These are phyloP conservation scores for Lenzites betulinus DNA, from an alignment of 768 basidiomycete genomes.

Conservation along the genomic window DNA sequence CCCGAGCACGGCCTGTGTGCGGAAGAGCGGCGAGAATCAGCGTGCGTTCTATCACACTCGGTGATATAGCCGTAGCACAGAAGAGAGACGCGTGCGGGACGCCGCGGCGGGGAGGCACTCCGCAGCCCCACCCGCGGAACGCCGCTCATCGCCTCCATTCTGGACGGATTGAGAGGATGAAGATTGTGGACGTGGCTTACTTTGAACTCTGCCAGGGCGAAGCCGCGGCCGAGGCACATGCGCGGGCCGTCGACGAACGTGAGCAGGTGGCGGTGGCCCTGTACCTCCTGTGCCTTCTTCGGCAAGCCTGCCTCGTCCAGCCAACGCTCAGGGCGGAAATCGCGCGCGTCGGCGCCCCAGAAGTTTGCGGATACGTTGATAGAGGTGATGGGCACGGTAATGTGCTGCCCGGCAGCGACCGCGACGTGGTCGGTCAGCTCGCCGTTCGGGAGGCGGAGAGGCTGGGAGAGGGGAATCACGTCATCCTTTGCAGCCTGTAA, in stretches of 20 bases:
- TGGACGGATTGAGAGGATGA: too few relatives aligned
- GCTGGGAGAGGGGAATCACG: constrained; percentile 38
- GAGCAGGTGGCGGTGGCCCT: constrained; percentile 42
- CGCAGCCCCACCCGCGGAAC: too few relatives aligned
- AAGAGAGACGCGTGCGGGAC: too few relatives aligned
- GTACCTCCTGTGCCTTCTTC: constrained; percentile 35
- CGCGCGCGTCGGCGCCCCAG: constrained; percentile 49
- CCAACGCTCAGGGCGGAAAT: constrained; percentile 50
- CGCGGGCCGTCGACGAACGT: constrained; percentile 49
- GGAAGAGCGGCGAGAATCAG: neutral
- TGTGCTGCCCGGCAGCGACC: constrained; percentile 40
- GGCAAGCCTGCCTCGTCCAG: constrained; percentile 33
- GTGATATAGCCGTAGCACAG: too few relatives aligned
- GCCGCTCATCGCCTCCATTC: too few relatives aligned
- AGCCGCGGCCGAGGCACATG: constrained; percentile 46
- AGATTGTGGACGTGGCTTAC: constrained; percentile 24
- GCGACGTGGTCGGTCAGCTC: constrained; percentile 34
- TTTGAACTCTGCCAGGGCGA: constrained; percentile 46
- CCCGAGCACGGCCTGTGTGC: constrained; percentile 40
- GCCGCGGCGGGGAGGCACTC: too few relatives aligned
- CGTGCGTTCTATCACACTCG: neutral
- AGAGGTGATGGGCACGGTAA: constrained; percentile 41
- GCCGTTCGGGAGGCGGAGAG: constrained; percentile 22
- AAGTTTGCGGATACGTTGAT: constrained; percentile 43
- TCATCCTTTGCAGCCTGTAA: constrained; percentile 44